Conservation (phyloP, 441 rosid genomes). For the Gossypium trilobum region DNA sequence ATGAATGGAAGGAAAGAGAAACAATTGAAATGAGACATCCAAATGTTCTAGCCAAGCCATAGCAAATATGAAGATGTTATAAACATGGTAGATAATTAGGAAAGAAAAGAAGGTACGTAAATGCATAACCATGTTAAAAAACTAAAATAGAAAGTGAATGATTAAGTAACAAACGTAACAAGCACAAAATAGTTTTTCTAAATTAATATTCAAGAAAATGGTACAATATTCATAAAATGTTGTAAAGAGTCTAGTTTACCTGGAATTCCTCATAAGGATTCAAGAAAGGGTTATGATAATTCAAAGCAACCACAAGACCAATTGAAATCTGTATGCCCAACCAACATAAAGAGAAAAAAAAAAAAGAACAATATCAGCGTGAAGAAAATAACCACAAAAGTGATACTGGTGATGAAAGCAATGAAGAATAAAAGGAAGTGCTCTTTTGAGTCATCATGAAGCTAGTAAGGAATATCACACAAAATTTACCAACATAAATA, state of each 20-base stretch:
- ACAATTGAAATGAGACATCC: background rate
- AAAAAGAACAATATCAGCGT: constrained; percentile 13
- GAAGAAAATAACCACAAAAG: constrained; percentile 1
- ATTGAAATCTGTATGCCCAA: constrained; percentile 58
- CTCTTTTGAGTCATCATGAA: background rate
- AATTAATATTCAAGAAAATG: background rate
- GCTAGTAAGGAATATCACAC: background rate
- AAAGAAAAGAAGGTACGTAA: background rate
- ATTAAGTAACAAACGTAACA: background rate
- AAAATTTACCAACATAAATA: background rate
- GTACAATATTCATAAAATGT: background rate
- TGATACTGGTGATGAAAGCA: background rate
- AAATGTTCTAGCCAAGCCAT: background rate
- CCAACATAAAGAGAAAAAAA: constrained; percentile 3
- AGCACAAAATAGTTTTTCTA: background rate
- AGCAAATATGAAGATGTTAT: background rate
- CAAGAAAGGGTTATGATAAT: constrained; percentile 77
- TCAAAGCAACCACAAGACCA: constrained; percentile 83
- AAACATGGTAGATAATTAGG: background rate
- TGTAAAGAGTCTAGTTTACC: constrained; percentile 34
- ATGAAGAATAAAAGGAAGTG: background rate
- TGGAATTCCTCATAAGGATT: constrained; percentile 92
- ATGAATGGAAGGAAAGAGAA: background rate
- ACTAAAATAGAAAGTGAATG: background rate
- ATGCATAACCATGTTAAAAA: constrained; percentile 1